phyloP scores from a whole-genome alignment of 768 basidiomycete species.

The Tricholoma sp. region DNA sequence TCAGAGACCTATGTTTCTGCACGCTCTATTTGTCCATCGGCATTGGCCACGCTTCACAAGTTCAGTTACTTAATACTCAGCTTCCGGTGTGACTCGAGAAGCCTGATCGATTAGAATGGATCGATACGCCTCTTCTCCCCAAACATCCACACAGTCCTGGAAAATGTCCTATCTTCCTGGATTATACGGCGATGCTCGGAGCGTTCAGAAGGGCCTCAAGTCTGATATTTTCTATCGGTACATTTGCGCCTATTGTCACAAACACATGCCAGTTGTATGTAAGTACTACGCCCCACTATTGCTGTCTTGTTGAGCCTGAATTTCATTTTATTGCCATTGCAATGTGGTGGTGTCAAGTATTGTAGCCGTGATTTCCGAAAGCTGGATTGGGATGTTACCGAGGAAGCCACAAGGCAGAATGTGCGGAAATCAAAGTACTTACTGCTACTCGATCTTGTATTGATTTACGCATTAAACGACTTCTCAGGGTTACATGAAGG shows the following conservation, averaged over 20 bases:
- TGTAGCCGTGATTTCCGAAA: neutral
- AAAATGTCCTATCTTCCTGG: neutral
- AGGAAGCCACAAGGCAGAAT: neutral
- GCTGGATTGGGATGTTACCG: neutral
- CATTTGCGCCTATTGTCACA: neutral
- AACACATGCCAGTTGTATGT: too few relatives aligned
- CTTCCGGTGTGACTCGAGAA: too few relatives aligned
- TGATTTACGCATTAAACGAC: neutral
- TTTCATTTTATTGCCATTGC: neutral
- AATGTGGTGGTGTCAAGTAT: neutral
- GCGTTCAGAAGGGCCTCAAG: neutral
- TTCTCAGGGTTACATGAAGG: neutral
- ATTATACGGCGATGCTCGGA: neutral
- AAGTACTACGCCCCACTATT: too few relatives aligned
- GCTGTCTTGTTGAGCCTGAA: neutral
- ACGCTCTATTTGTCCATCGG: too few relatives aligned
- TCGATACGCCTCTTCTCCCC: too few relatives aligned
- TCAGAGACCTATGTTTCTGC: too few relatives aligned
- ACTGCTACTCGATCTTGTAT: neutral
- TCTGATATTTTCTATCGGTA: neutral
- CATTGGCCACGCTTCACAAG: too few relatives aligned
- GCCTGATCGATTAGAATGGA: too few relatives aligned
- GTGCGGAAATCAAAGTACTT: neutral
- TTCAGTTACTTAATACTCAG: too few relatives aligned
- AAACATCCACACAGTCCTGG: too few relatives aligned